A percentile compares a stretch with the other conserved stretches of the same genome.
These are phyloP conservation scores for Ichthyophthirius multifiliis DNA, from an alignment of 169 alveolate genomes.

Conservation along the genomic window DNA sequence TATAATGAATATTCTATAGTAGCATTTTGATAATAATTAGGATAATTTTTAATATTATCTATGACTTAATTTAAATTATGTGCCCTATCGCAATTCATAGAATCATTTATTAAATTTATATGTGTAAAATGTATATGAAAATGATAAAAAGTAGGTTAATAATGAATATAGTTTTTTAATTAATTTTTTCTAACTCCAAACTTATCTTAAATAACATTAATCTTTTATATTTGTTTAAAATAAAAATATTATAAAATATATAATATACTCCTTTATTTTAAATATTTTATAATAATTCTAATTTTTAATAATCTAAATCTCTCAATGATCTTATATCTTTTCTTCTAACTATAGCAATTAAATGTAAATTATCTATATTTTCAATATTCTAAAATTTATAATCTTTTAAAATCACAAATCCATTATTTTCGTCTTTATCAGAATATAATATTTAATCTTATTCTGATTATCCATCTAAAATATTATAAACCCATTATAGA, in stretches of 20 bases:
- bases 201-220: background rate
- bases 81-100: background rate
- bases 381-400: background rate
- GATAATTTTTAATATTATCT: background rate
- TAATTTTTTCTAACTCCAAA: background rate
- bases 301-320: background rate
- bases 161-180: background rate
- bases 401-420: background rate
- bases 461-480: slow-evolving; percentile 15
- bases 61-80: background rate
- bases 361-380: background rate
- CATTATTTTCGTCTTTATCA: background rate
- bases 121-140: slow-evolving; percentile 10
- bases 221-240: background rate
- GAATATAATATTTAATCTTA: background rate
- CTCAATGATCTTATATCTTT: background rate
- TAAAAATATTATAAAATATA: background rate
- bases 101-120: background rate
- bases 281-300: background rate
- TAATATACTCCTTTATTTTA: background rate
- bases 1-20: too few species aligned
- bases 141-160: slow-evolving; percentile 12
- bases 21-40: background rate
- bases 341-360: background rate
- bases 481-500: slow-evolving; percentile 10